Evolutionary conservation across 371 early-diverging fungal genomes (phyloP), one percentile per base, ranked within the genome.

Genomic region (Syncephalastrum monosporum): DNA sequence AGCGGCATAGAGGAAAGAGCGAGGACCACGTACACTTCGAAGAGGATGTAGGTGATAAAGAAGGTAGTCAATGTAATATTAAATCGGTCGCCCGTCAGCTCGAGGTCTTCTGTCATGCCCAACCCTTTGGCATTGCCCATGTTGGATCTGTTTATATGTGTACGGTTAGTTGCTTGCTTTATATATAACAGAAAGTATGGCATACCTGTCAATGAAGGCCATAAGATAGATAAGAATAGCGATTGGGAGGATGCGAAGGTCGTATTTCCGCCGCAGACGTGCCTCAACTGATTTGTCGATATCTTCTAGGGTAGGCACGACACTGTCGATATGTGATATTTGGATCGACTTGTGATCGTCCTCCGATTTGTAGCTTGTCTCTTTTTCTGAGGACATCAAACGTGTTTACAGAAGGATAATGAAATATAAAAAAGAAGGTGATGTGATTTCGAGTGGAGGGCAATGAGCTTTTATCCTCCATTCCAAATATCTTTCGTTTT

Each of bases 111-210:
- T 41, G 61, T 59, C 23, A 77, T 45, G 21, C 74, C 74, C 27
- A 62, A 71, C 0, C 74, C 56, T 47, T 64, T 77, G 0, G 77
- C 77, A 50, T 77, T 77, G 25, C 74, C 74, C 46, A 77, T 77
- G 52, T 73, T 77, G 10, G 72, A 68, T 53, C 75, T 71, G 42
- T n/a, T 21, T 21, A 21, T 21, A 21, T 21, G 21, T 21, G 21
- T 21, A 21, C 21, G 21, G 2, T 56, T 5, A 16, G 19, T 51
- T 13, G 49, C 0, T 6, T 15, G 27, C n/a, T 1, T 14, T 25
- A 0, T 15, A 44, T 4, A 1, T 55, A 10, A 14, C 0, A 45
- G 21, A 17, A 13, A 15, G 23, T 3, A 8, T 2, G 42, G 16
- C 15, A 50, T 63, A 69, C 74, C 74, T 52, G 24, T 69, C 72